These are phyloP conservation scores for Echinochloa phyllopogon DNA, from an alignment of 176 grass and related monocot genomes.

Conservation along the genomic window DNA sequence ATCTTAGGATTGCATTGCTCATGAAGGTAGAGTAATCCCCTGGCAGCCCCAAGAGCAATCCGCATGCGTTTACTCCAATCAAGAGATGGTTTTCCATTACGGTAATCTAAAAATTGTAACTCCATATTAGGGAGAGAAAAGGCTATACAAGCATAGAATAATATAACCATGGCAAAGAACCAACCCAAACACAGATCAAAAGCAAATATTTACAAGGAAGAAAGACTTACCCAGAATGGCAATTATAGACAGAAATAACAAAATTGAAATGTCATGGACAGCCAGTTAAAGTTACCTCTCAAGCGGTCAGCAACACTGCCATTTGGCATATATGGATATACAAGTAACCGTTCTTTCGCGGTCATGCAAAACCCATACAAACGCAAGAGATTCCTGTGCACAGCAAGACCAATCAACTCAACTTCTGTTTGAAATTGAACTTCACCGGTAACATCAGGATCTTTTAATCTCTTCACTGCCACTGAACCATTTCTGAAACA, in stretches of 20 bases:
- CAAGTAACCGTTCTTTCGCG: conserved; percentile 78
- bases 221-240: neutral
- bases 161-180: neutral
- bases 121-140: neutral
- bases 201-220: conserved; percentile 3
- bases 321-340: conserved; percentile 98
- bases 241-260: neutral
- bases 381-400: conserved; percentile 90
- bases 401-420: conserved; percentile 93
- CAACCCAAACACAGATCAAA: conserved; percentile 15
- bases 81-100: conserved; percentile 70
- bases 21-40: conserved; percentile 91
- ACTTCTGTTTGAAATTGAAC: conserved; percentile 99
- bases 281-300: conserved; percentile 70
- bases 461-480: conserved; percentile 92
- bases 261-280: conserved; percentile 3
- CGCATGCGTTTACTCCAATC: conserved; percentile 90
- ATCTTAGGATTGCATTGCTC: conserved; percentile 99
- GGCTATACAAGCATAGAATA: neutral
- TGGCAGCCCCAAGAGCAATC: conserved; percentile 84
- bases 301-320: conserved; percentile 93
- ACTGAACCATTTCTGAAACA: conserved; percentile 76
- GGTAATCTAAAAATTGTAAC: conserved; percentile 61
- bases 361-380: conserved; percentile 98
- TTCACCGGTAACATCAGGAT: conserved; percentile 88